phyloP scores from a whole-genome alignment of 2,329 filamentous ascomycete genomes.

The Epichloe hybrida region DNA sequence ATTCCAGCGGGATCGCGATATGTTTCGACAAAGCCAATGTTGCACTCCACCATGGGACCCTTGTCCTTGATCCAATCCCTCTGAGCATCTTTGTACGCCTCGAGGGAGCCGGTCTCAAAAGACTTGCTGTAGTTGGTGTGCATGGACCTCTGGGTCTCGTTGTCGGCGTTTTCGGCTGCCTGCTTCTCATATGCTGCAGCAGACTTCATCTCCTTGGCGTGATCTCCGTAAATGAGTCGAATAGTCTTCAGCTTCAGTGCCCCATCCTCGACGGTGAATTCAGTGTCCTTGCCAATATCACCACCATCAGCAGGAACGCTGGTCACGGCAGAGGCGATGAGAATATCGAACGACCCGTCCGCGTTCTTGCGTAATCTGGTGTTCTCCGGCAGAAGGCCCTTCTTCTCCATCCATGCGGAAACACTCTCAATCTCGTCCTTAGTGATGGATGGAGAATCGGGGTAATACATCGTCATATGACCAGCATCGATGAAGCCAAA shows the following conservation, averaged over 20 bases:
- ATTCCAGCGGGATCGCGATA: slow-evolving; percentile 74
- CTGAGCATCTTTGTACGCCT: slow-evolving; percentile 70
- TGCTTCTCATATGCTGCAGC: slow-evolving; percentile 54
- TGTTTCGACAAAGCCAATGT: slow-evolving; percentile 76
- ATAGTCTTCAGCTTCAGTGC: slow-evolving; percentile 52
- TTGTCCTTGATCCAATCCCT: slow-evolving; percentile 74
- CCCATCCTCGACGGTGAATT: slow-evolving; percentile 47
- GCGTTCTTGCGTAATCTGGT: slow-evolving; percentile 57
- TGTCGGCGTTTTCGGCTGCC: slow-evolving; percentile 56
- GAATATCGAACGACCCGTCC: slow-evolving; percentile 53
- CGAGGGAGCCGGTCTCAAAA: slow-evolving; percentile 59
- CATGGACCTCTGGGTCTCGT: slow-evolving; percentile 63
- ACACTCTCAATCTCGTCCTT: slow-evolving; percentile 61
- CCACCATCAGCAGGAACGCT: slow-evolving; percentile 47
- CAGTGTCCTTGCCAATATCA: slow-evolving; percentile 53
- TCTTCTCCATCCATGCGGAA: slow-evolving; percentile 59
- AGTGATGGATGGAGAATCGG: slow-evolving; percentile 59
- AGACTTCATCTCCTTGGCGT: slow-evolving; percentile 55
- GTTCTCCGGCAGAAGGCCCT: slow-evolving; percentile 61
- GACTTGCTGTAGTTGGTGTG: slow-evolving; percentile 60
- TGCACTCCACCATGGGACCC: slow-evolving; percentile 64
- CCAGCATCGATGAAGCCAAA: slow-evolving; percentile 62
- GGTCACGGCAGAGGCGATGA: slow-evolving; percentile 57
- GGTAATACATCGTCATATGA: slow-evolving; percentile 74
- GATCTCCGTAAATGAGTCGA: slow-evolving; percentile 61